A percentile compares a stretch with the other conserved stretches of the same genome.
Evolutionary conservation across 768 basidiomycete species (phyloP).

Genomic region (Gelatoporia subvermispora): DNA sequence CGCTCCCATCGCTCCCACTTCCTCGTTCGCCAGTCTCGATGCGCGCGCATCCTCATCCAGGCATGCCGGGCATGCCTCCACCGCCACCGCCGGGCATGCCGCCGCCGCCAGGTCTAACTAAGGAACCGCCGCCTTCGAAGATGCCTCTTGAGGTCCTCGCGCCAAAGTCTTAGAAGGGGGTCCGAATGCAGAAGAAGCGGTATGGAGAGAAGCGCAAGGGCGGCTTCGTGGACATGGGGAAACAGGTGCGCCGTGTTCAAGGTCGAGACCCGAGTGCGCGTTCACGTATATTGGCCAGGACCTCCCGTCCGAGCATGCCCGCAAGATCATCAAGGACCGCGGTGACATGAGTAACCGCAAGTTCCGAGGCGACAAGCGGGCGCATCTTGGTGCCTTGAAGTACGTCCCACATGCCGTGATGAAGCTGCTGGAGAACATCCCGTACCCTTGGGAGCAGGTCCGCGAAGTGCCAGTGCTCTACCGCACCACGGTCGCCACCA

Average conservation of each 20-base stretch:
- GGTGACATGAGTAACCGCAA: constrained; percentile 99
- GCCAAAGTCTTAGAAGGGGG: constrained; percentile 95
- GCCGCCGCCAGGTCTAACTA: constrained; percentile 27
- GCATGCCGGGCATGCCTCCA: constrained; percentile 27
- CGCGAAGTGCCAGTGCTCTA: constrained; percentile 98
- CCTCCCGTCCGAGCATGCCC: constrained; percentile 93
- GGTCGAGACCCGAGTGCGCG: not conserved
- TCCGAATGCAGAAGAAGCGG: constrained; percentile 87
- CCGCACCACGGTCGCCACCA: constrained; percentile 98
- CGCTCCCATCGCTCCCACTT: too few relatives aligned
- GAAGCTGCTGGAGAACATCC: constrained; percentile 98
- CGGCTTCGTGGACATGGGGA: constrained; percentile 88
- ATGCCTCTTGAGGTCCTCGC: constrained; percentile 69
- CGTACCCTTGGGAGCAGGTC: constrained; percentile 98
- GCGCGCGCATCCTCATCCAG: constrained; percentile 37
- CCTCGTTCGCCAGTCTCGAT: too few relatives aligned
- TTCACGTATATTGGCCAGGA: constrained; percentile 48
- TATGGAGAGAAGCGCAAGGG: constrained; percentile 90
- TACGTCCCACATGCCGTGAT: constrained; percentile 99
- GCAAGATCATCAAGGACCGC: constrained; percentile 99
- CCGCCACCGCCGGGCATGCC: constrained; percentile 34
- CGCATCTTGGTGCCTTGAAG: constrained; percentile 95
- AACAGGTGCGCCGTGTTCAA: constrained; percentile 71
- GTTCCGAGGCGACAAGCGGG: constrained; percentile 98
- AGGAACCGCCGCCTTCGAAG: constrained; percentile 32